phyloP scores from a whole-genome alignment of 305 asterid species.

The Plantago lanceolata region DNA sequence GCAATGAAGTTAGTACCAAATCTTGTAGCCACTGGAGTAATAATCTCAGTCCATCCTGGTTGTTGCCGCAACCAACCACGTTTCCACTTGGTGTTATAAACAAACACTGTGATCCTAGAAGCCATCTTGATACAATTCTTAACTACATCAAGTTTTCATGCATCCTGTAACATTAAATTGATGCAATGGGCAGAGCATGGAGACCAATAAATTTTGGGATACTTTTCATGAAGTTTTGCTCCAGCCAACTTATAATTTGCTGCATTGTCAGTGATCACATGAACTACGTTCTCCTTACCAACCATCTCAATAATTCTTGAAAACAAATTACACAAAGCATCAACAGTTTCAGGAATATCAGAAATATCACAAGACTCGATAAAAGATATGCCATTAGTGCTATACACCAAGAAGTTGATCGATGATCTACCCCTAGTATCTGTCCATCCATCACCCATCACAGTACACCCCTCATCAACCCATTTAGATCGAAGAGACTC shows the following conservation, averaged over 20 bases:
- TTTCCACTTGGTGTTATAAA: conserved; percentile 2
- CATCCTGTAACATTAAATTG: conserved; percentile 4
- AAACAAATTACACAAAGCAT: neutral
- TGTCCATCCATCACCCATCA: conserved; percentile 17
- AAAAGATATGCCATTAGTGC: neutral
- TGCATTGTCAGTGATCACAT: conserved; percentile 16
- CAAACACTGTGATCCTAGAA: conserved; percentile 4
- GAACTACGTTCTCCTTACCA: conserved; percentile 9
- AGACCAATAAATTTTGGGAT: conserved; percentile 7
- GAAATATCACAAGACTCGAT: conserved; percentile 4
- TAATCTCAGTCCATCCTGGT: conserved; percentile 4
- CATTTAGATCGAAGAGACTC: neutral
- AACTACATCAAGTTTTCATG: neutral
- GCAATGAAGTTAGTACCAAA: conserved; percentile 12
- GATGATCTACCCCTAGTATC: neutral
- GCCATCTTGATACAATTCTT: neutral
- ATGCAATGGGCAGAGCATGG: conserved; percentile 12
- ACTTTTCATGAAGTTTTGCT: neutral
- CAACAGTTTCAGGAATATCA: neutral
- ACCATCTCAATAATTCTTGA: conserved; percentile 9
- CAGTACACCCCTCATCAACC: conserved; percentile 7
- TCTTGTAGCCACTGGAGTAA: conserved; percentile 4
- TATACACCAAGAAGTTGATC: conserved; percentile 17
- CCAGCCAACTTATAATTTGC: conserved; percentile 1
- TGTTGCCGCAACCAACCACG: conserved; percentile 5